Conservation (phyloP, 148 eudicot species). For the Rhododendron williamsianum region DNA sequence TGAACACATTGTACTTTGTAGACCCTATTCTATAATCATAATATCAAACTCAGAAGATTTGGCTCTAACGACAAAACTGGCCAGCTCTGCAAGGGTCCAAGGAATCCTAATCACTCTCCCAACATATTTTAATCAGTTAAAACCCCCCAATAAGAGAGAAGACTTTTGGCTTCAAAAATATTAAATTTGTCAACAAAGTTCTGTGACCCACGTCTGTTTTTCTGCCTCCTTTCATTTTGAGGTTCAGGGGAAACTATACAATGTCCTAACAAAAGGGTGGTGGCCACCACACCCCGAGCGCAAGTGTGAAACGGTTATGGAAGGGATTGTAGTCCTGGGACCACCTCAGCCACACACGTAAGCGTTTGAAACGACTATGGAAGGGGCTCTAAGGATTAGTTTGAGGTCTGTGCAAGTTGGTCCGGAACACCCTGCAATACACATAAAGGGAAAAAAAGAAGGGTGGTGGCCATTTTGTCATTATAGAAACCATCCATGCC, state of each 20-base stretch:
- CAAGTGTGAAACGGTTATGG: neutral
- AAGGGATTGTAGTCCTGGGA: neutral
- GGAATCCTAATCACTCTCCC: slow-evolving; percentile 23
- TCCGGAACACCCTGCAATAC: neutral
- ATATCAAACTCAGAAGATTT: slow-evolving; percentile 20
- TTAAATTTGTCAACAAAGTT: slow-evolving; percentile 7
- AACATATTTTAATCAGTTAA: neutral
- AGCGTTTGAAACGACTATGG: neutral
- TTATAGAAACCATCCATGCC: neutral
- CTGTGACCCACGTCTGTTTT: neutral
- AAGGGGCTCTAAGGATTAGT: no score
- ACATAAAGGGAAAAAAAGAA: neutral
- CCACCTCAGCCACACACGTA: neutral
- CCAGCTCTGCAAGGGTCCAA: slow-evolving; percentile 36
- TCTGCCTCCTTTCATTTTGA: neutral
- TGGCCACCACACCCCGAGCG: neutral
- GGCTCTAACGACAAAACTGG: slow-evolving; percentile 34
- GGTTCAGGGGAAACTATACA: neutral
- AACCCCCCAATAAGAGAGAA: neutral
- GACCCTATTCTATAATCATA: neutral
- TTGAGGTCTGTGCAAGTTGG: neutral
- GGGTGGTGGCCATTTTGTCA: slow-evolving; percentile 2
- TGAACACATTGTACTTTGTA: neutral
- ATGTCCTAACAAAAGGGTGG: neutral
- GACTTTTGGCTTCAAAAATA: slow-evolving; percentile 15